Conservation (phyloP, 2,329 filamentous ascomycete species). For the Colletotrichum sp. region DNA sequence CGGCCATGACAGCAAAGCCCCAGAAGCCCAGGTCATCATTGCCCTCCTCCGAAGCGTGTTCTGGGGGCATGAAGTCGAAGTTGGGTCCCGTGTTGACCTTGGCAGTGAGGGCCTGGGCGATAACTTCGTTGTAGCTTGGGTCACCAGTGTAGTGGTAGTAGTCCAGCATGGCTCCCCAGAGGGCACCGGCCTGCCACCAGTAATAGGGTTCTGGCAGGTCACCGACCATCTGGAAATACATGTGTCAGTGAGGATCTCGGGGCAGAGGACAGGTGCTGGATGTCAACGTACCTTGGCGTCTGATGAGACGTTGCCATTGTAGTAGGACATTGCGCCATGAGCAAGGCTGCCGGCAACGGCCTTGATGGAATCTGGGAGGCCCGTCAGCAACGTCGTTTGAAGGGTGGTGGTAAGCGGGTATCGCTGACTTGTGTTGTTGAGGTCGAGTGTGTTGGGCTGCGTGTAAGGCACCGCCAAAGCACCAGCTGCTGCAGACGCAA, state of each 20-base stretch:
- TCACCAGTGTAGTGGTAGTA: slow-evolving; percentile 73
- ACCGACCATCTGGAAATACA: slow-evolving; percentile 52
- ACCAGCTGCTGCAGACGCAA: slow-evolving; percentile 25
- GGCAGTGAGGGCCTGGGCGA: slow-evolving; percentile 62
- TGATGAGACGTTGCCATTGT: slow-evolving; percentile 65
- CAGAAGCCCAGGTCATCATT: slow-evolving; percentile 81
- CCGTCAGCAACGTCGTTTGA: slow-evolving; percentile 19
- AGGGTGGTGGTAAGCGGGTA: neutral
- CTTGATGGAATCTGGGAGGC: slow-evolving; percentile 60
- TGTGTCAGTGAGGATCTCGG: neutral
- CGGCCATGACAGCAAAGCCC: slow-evolving; percentile 70
- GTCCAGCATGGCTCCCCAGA: slow-evolving; percentile 72
- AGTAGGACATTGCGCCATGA: slow-evolving; percentile 66
- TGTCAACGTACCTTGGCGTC: slow-evolving; percentile 43
- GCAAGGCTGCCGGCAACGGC: slow-evolving; percentile 66
- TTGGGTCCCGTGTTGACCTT: slow-evolving; percentile 60
- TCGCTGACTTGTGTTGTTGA: slow-evolving; percentile 37
- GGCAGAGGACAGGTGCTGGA: neutral
- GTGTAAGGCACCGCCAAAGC: slow-evolving; percentile 29
- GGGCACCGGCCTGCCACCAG: slow-evolving; percentile 70
- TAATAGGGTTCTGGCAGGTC: slow-evolving; percentile 72
- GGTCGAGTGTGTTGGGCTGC: slow-evolving; percentile 43
- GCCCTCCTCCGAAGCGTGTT: slow-evolving; percentile 64
- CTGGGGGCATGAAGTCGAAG: slow-evolving; percentile 64
- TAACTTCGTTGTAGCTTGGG: slow-evolving; percentile 62